A percentile compares a stretch with the other conserved stretches of the same genome.
phyloP scores from a whole-genome alignment of 371 early-diverging fungal genomes.

The Nematocida sp. region DNA sequence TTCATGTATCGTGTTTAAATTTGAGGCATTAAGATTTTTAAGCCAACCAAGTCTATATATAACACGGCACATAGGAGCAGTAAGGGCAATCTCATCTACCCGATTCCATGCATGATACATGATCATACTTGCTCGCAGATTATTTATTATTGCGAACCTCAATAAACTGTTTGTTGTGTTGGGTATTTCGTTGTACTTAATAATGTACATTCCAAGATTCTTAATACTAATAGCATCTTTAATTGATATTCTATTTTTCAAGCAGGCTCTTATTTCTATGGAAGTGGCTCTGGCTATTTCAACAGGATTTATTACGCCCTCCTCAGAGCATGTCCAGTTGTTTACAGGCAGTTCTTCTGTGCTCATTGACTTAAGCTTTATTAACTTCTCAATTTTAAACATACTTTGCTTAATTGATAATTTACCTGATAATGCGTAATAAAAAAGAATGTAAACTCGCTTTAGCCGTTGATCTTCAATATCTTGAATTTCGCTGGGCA shows the following conservation, averaged over 20 bases:
- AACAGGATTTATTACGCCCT: not conserved
- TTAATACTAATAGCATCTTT: not conserved
- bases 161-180: not conserved
- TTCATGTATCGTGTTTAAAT: not conserved
- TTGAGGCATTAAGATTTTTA: not conserved
- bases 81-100: not conserved
- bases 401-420: not conserved
- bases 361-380: not conserved
- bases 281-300: not conserved
- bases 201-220: not conserved
- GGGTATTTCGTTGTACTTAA: constrained; percentile 31
- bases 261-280: not conserved
- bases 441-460: constrained; percentile 7
- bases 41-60: constrained; percentile 34
- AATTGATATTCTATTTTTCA: not conserved
- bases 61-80: not conserved
- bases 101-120: constrained; percentile 37
- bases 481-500: not conserved
- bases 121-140: not conserved
- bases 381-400: not conserved
- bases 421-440: not conserved
- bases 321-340: constrained; percentile 2
- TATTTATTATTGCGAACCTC: not conserved
- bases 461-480: not conserved
- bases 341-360: not conserved